Percentiles rank a stretch among this genome's conserved stretches.
Conservation (phyloP, 306 rosid genomes). For the Sindora glabra region DNA sequence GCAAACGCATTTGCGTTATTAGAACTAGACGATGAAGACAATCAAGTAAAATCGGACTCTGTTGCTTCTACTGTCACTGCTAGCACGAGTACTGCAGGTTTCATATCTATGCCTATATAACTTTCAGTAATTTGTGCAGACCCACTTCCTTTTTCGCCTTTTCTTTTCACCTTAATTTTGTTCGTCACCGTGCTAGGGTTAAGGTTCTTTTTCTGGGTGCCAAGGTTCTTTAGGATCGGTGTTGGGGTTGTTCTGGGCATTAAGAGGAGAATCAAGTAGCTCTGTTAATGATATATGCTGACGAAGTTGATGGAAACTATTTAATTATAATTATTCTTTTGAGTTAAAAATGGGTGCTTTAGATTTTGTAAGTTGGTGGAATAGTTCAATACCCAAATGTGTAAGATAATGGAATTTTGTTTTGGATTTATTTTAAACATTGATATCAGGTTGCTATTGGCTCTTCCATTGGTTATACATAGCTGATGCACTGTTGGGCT, state of each 20-base stretch:
- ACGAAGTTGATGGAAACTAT: neutral
- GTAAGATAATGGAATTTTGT: neutral
- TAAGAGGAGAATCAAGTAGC: neutral
- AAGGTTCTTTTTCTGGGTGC: constrained; percentile 19
- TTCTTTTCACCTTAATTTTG: neutral
- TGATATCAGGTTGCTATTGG: neutral
- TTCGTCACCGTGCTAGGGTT: neutral
- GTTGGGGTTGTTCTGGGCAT: neutral
- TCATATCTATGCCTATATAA: neutral
- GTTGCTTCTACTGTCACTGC: constrained; percentile 7
- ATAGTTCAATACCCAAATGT: neutral
- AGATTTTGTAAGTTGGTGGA: neutral
- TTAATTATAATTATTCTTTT: neutral
- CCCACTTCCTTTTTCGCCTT: neutral
- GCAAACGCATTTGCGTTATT: constrained; percentile 55
- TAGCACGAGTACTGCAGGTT: constrained; percentile 4
- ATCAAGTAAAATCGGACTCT: constrained; percentile 5
- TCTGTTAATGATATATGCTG: constrained; percentile 1
- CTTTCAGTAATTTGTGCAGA: neutral
- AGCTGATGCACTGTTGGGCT: neutral
- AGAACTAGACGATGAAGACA: constrained; percentile 62
- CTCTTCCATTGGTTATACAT: neutral
- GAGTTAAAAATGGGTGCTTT: neutral
- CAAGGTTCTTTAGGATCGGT: neutral
- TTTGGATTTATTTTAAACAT: neutral